Percentiles rank a stretch among this genome's conserved stretches.
Conservation (phyloP, 805 yeast species). For the Pichia cabralensis region DNA sequence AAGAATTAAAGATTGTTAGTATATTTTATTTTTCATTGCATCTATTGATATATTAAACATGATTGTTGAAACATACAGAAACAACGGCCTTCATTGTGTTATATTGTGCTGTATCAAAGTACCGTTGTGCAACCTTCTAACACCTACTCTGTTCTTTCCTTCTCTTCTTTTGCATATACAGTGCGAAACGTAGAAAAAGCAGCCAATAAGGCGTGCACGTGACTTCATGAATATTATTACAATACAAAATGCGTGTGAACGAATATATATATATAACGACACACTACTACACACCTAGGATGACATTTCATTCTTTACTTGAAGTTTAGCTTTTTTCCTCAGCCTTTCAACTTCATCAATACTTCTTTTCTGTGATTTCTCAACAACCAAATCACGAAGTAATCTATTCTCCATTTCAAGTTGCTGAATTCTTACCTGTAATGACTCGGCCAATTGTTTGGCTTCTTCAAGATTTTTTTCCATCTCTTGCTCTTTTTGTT, state of each 20-base stretch:
- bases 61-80: constrained; percentile 17
- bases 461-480: constrained; percentile 67
- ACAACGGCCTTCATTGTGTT: constrained; percentile 25
- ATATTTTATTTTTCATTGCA: too few species aligned
- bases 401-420: constrained; percentile 90
- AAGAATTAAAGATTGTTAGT: constrained; percentile 2
- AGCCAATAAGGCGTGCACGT: too few species aligned
- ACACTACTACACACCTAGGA: background rate
- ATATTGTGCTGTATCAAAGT: too few species aligned
- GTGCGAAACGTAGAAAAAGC: too few species aligned
- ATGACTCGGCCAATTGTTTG: constrained; percentile 50
- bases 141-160: too few species aligned
- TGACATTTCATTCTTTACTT: constrained; percentile 14
- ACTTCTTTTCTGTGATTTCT: constrained; percentile 55
- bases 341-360: constrained; percentile 43
- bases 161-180: too few species aligned
- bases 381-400: constrained; percentile 72
- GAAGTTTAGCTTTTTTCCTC: constrained; percentile 35
- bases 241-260: too few species aligned
- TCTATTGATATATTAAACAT: background rate
- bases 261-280: too few species aligned
- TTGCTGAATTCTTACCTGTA: constrained; percentile 70
- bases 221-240: too few species aligned
- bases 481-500: constrained; percentile 85
- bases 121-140: too few species aligned